A percentile compares a stretch with the other conserved stretches of the same genome.
phyloP scores from a whole-genome alignment of 2,329 filamentous ascomycete species.

The Tolypocladium endophyticum region DNA sequence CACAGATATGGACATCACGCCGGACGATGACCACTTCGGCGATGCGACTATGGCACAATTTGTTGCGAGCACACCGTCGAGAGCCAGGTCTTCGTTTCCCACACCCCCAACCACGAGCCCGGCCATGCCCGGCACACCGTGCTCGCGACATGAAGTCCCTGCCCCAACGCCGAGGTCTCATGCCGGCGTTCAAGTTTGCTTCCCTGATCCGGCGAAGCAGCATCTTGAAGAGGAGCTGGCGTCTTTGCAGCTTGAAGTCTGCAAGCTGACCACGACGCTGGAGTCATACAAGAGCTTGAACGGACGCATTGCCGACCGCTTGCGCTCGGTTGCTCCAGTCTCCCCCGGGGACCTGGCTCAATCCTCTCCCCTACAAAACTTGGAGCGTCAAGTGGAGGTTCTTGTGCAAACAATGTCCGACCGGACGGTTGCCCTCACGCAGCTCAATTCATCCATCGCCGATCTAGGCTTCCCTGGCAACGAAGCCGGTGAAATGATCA shows the following conservation, averaged over 20 bases:
- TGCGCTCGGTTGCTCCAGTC: slow-evolving; percentile 14
- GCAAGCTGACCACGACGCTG: slow-evolving; percentile 35
- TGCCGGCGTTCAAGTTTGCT: slow-evolving; percentile 26
- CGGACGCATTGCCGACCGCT: slow-evolving; percentile 22
- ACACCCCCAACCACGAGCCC: slow-evolving; percentile 47
- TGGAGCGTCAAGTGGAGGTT: slow-evolving; percentile 31
- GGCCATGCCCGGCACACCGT: slow-evolving; percentile 25
- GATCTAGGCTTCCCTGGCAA: slow-evolving; percentile 39
- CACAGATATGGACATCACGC: slow-evolving; percentile 18
- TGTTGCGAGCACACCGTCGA: slow-evolving; percentile 39
- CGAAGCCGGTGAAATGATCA: slow-evolving; percentile 37
- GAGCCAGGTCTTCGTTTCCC: slow-evolving; percentile 35
- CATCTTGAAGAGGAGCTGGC: slow-evolving; percentile 34
- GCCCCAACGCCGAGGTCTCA: slow-evolving; percentile 12
- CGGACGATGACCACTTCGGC: slow-evolving; percentile 29
- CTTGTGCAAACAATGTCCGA: slow-evolving; percentile 37
- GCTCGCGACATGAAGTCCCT: slow-evolving; percentile 7
- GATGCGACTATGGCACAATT: slow-evolving; percentile 41
- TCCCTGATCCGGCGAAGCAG: slow-evolving; percentile 32
- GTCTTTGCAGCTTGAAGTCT: slow-evolving; percentile 36
- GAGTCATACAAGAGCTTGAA: slow-evolving; percentile 35
- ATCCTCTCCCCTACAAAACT: slow-evolving; percentile 9
- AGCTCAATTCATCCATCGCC: slow-evolving; percentile 33
- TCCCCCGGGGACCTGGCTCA: slow-evolving; percentile 3
- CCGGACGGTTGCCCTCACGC: slow-evolving; percentile 33